Evolutionary conservation across 1,139 yeast genomes (phyloP).

Genomic region (Hansenula anomala): DNA sequence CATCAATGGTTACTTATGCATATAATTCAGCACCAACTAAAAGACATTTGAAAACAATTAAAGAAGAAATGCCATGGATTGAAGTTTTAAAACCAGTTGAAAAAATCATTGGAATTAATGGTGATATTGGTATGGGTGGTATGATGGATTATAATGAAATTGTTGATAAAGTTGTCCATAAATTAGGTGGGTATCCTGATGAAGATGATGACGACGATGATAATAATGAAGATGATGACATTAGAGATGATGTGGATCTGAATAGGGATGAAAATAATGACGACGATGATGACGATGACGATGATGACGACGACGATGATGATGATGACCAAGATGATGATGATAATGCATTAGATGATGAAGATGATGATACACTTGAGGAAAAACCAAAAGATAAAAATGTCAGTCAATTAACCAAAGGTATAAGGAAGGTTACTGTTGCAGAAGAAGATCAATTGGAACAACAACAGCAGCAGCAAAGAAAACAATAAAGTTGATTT

Average conservation of each 20-base stretch:
- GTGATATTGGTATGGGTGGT: constrained; percentile 94
- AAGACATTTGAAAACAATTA: constrained; percentile 67
- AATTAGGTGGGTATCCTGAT: constrained; percentile 89
- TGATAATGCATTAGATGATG: constrained; percentile 7
- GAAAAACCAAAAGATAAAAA: too few relatives aligned
- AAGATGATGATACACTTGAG: constrained; percentile 6
- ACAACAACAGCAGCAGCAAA: neutral
- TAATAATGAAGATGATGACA: constrained; percentile 43
- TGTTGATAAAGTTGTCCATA: constrained; percentile 76
- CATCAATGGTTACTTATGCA: constrained; percentile 91
- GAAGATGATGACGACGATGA: constrained; percentile 75
- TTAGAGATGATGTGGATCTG: constrained; percentile 42
- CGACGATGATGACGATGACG: constrained; percentile 35
- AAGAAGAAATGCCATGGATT: constrained; percentile 90
- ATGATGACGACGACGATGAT: constrained; percentile 27
- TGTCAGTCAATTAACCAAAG: neutral
- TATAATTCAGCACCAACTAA: constrained; percentile 85
- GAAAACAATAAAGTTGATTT: too few relatives aligned
- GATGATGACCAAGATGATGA: constrained; percentile 23
- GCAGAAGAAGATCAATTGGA: constrained; percentile 1
- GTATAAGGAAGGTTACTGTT: constrained; percentile 1
- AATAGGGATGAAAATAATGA: constrained; percentile 38
- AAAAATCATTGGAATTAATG: constrained; percentile 65
- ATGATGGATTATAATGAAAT: constrained; percentile 91
- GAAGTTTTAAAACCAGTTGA: constrained; percentile 88